Percentiles rank a stretch among this genome's conserved stretches.
These are phyloP conservation scores for Mycena maculata DNA, from an alignment of 768 basidiomycete genomes.

Conservation along the genomic window DNA sequence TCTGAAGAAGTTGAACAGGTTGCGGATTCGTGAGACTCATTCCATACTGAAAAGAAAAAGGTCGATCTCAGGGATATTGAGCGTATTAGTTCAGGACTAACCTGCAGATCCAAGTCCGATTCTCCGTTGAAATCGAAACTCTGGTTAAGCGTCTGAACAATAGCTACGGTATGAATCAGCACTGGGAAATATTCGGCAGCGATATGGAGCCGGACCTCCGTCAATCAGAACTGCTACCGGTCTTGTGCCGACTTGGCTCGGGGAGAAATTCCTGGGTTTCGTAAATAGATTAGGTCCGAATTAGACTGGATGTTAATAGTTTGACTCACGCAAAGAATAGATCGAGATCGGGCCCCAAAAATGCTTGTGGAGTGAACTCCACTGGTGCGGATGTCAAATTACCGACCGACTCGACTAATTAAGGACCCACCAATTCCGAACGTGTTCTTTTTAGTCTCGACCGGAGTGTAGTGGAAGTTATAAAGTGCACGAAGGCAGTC, in stretches of 20 bases:
- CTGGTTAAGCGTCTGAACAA: slow-evolving; percentile 42
- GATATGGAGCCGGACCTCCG: slow-evolving; percentile 40
- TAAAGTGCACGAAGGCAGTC: slow-evolving; percentile 56
- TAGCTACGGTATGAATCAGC: slow-evolving; percentile 32
- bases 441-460: slow-evolving; percentile 46
- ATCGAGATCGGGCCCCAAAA: slow-evolving; percentile 49
- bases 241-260: slow-evolving; percentile 43
- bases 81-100: slow-evolving; percentile 23
- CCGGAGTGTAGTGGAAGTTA: slow-evolving; percentile 45
- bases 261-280: slow-evolving; percentile 47
- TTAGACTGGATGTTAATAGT: not conserved
- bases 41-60: slow-evolving; percentile 46
- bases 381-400: slow-evolving; percentile 36
- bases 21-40: slow-evolving; percentile 55
- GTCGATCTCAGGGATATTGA: not conserved
- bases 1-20: slow-evolving; percentile 51
- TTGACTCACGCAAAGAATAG: slow-evolving; percentile 17
- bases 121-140: slow-evolving; percentile 54
- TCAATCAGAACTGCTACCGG: slow-evolving; percentile 51
- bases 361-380: slow-evolving; percentile 56
- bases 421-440: slow-evolving; percentile 49
- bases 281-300: too few species aligned
- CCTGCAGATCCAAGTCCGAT: slow-evolving; percentile 54
- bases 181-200: not conserved
- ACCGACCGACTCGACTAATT: not conserved